Conservation (phyloP, 768 basidiomycete genomes). For the Mycena leptocephala region DNA sequence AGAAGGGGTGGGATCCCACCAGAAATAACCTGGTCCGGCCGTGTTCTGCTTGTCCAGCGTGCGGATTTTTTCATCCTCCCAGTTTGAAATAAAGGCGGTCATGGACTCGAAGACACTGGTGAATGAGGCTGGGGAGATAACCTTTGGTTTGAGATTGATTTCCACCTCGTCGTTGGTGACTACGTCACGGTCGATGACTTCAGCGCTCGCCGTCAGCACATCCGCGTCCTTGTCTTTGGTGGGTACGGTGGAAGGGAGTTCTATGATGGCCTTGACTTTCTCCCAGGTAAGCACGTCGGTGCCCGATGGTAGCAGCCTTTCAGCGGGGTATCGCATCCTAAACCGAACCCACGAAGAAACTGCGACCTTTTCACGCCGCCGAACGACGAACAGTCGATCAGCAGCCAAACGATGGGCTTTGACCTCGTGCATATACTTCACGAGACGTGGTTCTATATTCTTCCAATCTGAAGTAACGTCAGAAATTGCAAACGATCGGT, state of each 20-base stretch:
- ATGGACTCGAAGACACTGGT: slow-evolving; percentile 24
- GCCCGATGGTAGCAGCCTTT: slow-evolving; percentile 41
- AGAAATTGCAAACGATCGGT: background rate
- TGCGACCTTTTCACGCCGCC: slow-evolving; percentile 36
- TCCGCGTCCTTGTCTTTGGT: background rate
- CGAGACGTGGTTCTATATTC: slow-evolving; percentile 45
- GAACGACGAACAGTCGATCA: slow-evolving; percentile 37
- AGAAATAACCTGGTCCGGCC: background rate
- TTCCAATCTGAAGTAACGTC: slow-evolving; percentile 41
- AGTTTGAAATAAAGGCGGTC: slow-evolving; percentile 1
- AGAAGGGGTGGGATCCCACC: background rate
- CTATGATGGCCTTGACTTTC: slow-evolving; percentile 31
- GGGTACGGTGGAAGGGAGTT: slow-evolving; percentile 25
- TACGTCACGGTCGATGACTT: background rate
- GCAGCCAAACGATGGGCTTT: slow-evolving; percentile 35
- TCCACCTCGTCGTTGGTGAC: background rate
- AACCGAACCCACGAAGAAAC: slow-evolving; percentile 42
- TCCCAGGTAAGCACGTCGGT: slow-evolving; percentile 44
- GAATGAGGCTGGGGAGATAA: slow-evolving; percentile 29
- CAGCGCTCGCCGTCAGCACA: background rate
- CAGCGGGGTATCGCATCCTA: slow-evolving; percentile 34
- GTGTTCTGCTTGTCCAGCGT: background rate
- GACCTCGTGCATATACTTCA: slow-evolving; percentile 45
- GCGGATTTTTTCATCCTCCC: slow-evolving; percentile 13
- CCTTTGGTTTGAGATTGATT: background rate